Evolutionary conservation across 225 moss, liverwort and hornwort species (phyloP), one percentile per base, ranked within the genome.

Genomic region (Bryoerythrophyllum caledonicum): DNA sequence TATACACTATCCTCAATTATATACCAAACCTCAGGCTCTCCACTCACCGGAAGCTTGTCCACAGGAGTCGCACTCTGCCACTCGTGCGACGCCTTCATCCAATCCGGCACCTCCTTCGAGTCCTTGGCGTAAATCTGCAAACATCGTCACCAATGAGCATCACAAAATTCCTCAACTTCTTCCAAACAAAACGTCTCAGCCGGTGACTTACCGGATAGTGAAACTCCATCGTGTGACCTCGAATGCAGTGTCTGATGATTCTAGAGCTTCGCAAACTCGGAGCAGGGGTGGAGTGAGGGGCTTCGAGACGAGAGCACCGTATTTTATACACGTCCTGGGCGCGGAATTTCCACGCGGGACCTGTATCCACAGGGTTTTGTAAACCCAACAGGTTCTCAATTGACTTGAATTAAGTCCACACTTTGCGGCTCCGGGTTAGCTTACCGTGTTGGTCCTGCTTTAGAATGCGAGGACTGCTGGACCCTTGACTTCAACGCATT

Each of bases 51-150:
- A 54, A 80, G 65, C 72, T 79, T 79, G 76, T 81, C 83, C 24
- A 86, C 71, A 0, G 83, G 21, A 35, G 81, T 81, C 1, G 81
- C 81, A 4, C 41, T 1, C 4, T 73, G 78, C 86, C 86, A 86
- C 0, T 76, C 78, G 60, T 86, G 86, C 13, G 65, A 19, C 11
- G 0, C 1, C 74, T 35, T 81, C 86, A 86, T 57, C 83, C 83
- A 86, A 14, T 81, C 81, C 23, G 86, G 86, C 0, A 86, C 65
- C 14, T 84, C 86, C 76, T 86, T 86, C 14, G 60, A 8, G 56
- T 86, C 83, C 28, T 79, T 83, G 10, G 86, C 86, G 13, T 65
- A 83, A 13, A 86, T 58, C 81, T 81, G 73, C 74, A 75, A 53
- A 60, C 28, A 67, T 25, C 10, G 34, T 25, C 16, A 60, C 68